phyloP scores from a whole-genome alignment of 1,139 yeast genomes.

The Candida sp. region DNA sequence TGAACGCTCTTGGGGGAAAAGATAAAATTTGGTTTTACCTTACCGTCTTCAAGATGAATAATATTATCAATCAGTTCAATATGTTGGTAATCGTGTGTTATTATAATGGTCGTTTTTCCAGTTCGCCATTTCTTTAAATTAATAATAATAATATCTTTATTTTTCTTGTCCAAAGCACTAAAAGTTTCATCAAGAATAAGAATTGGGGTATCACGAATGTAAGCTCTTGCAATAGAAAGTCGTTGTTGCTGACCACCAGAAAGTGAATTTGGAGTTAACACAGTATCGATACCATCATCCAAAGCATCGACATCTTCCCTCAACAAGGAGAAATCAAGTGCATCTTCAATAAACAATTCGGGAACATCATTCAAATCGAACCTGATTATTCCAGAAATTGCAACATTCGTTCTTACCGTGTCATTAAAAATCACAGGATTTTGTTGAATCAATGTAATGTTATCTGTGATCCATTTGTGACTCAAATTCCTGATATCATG shows the following conservation, averaged over 20 bases:
- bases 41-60: constrained; percentile 57
- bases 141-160: constrained; percentile 41
- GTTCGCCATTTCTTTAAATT: constrained; percentile 58
- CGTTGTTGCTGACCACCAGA: constrained; percentile 94
- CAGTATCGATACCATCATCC: constrained; percentile 54
- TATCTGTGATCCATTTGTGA: constrained; percentile 52
- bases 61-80: constrained; percentile 55
- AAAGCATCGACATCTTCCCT: constrained; percentile 42
- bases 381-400: constrained; percentile 35
- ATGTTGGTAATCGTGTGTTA: constrained; percentile 72
- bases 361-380: constrained; percentile 22
- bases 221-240: constrained; percentile 80
- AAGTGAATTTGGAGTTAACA: constrained; percentile 49
- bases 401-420: constrained; percentile 61
- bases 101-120: constrained; percentile 70
- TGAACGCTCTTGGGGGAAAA: not conserved
- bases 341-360: constrained; percentile 30
- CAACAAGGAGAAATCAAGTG: constrained; percentile 51
- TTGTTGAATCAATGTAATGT: constrained; percentile 74
- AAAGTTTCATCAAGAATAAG: constrained; percentile 82
- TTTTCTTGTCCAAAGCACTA: constrained; percentile 67
- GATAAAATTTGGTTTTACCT: constrained; percentile 19
- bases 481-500: constrained; percentile 39
- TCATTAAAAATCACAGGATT: constrained; percentile 62
- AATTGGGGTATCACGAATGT: constrained; percentile 65